A percentile compares a stretch with the other conserved stretches of the same genome.
phyloP scores from a whole-genome alignment of 1,139 yeast genomes.

The Sugiyamaella novakii region DNA sequence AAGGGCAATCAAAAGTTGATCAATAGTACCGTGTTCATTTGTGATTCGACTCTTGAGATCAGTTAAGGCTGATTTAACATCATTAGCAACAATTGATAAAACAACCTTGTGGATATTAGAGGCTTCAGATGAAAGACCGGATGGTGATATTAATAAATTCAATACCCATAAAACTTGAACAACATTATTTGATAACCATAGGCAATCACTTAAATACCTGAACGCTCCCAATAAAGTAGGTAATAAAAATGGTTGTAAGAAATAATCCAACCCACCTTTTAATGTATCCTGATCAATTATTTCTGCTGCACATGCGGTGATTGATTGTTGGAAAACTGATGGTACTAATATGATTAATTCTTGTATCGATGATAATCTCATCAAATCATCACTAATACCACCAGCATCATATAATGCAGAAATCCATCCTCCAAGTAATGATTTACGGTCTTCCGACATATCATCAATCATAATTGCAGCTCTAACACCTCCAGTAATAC shows the following conservation, averaged over 20 bases:
- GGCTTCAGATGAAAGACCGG: slow-evolving; percentile 42
- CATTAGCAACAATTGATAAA: slow-evolving; percentile 38
- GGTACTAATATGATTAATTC: slow-evolving; percentile 74
- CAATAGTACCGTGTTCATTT: slow-evolving; percentile 18
- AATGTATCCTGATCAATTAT: slow-evolving; percentile 54
- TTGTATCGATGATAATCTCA: slow-evolving; percentile 64
- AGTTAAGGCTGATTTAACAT: slow-evolving; percentile 30
- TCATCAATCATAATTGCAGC: slow-evolving; percentile 28
- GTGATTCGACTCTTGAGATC: slow-evolving; percentile 24
- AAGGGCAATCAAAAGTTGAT: slow-evolving; percentile 21
- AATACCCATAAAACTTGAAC: slow-evolving; percentile 40
- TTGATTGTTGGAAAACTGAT: slow-evolving; percentile 69
- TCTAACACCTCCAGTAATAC: slow-evolving; percentile 12
- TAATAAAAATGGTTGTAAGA: slow-evolving; percentile 60
- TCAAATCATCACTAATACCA: slow-evolving; percentile 82
- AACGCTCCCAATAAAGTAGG: slow-evolving; percentile 51
- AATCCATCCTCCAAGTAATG: slow-evolving; percentile 73
- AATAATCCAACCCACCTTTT: slow-evolving; percentile 64
- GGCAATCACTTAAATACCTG: slow-evolving; percentile 43
- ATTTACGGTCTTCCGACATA: slow-evolving; percentile 42
- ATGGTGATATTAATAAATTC: slow-evolving; percentile 41
- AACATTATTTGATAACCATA: slow-evolving; percentile 44
- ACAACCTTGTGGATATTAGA: slow-evolving; percentile 43
- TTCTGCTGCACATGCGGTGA: slow-evolving; percentile 60
- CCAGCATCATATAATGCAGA: slow-evolving; percentile 80